Base-by-base conservation (phyloP, 2,329 filamentous ascomycete species). In the Rhytidhysteron rufulum region DNA sequence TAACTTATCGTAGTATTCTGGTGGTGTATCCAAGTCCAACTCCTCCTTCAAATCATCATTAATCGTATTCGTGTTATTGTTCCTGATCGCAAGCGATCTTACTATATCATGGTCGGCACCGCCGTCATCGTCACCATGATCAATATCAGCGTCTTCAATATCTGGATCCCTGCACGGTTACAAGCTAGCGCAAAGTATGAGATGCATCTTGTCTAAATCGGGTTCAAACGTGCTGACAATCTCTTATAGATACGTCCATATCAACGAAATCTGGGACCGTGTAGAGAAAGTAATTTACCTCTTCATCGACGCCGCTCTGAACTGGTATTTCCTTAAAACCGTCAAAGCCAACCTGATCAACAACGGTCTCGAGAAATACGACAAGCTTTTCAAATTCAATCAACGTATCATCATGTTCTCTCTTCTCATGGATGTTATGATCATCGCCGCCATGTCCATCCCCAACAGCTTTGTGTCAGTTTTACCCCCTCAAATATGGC, bases 341-440 rank as follows among this genome's bases (percentile, higher is more conserved):
- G 73, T 77, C 22, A 70, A 73, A 47, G 56, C 60, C 4, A 66
- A 72, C 2, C 66, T 78, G 0, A 59, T 77, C 13, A 62, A 66
- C 29, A 70, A 75, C 35, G 71, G 71, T 2, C 57, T 77, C 3
- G 66, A 66, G 6, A 78, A 78, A 45, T 78, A 78, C 51, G 65
- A 69, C 43, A 67, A 68, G 4, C 64, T 78, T 0, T 67, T 75
- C 3, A 58, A 58, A 6, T 77, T 76, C 58, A 78, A 77, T 38
- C 67, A 71, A 18, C 66, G 66, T 31, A 67, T 78, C 13, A 73
- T 78, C 51, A 22, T 68, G 4, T 31, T 78, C 1, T 77, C 74
- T 0, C 58, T 78, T 5, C 51, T 65, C 3, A 74, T 78, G 71
- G 75, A 78, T 44, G 62, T 64, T 19, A 66, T 69, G 57, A 66